phyloP scores from a whole-genome alignment of 176 grass and related monocot species.

The Phoenix roebelenii region DNA sequence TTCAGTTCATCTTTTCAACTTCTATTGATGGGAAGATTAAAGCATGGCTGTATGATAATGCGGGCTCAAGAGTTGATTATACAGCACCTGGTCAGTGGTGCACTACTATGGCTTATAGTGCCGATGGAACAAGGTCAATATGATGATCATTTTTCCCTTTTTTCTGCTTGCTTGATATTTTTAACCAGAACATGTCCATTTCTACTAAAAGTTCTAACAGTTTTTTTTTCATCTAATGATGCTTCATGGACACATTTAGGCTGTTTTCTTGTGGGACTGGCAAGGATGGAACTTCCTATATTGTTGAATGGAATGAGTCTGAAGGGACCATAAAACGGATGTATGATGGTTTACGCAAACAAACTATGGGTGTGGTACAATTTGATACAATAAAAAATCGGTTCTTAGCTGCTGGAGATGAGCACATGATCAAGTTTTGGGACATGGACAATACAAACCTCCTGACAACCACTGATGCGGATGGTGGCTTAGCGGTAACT shows the following conservation, averaged over 20 bases:
- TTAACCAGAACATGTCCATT: no score
- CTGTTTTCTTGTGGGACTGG: conserved; percentile 35
- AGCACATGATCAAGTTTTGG: conserved; percentile 29
- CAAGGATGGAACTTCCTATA: conserved; percentile 18
- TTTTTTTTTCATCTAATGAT: no score
- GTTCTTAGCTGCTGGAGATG: conserved; percentile 26
- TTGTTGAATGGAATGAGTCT: conserved; percentile 27
- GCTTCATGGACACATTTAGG: conserved; percentile 4
- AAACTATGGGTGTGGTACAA: conserved; percentile 14
- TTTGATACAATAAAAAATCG: conserved; percentile 20
- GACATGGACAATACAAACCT: conserved; percentile 16
- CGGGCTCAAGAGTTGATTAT: conserved; percentile 16
- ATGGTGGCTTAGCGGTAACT: conserved; percentile 22
- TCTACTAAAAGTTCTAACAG: no score
- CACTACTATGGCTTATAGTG: conserved; percentile 20
- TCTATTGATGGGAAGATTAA: conserved; percentile 30
- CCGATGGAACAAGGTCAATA: conserved; percentile 27
- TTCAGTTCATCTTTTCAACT: conserved; percentile 33
- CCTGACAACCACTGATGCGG: conserved; percentile 13
- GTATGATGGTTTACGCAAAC: conserved; percentile 20
- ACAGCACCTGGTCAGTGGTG: conserved; percentile 18
- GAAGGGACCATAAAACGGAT: conserved; percentile 18
- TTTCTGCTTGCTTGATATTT: background rate
- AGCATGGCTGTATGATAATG: conserved; percentile 29
- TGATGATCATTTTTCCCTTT: no score